Conservation (phyloP, 2,329 filamentous ascomycete species). For the Neurospora crassa region DNA sequence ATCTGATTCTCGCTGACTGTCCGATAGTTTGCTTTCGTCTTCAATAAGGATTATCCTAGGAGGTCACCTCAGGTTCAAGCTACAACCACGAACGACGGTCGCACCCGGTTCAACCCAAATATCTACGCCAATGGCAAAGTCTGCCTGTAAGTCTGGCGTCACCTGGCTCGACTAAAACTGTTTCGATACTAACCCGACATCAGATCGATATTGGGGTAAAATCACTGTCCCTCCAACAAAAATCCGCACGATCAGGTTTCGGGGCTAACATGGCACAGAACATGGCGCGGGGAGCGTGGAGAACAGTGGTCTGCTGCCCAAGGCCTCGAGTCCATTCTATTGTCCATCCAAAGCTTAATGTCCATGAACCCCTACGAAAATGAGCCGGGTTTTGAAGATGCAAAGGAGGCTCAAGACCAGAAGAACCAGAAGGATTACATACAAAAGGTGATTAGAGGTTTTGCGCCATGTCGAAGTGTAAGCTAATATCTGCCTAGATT, state of each 20-base stretch:
- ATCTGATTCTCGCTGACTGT: slow-evolving; percentile 19
- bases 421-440: slow-evolving; percentile 66
- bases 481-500: slow-evolving; percentile 48
- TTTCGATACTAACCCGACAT: slow-evolving; percentile 11
- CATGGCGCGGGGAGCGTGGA: slow-evolving; percentile 82
- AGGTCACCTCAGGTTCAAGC: slow-evolving; percentile 54
- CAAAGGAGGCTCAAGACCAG: slow-evolving; percentile 58
- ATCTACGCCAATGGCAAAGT: slow-evolving; percentile 90
- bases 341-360: slow-evolving; percentile 96
- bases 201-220: slow-evolving; percentile 78
- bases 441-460: slow-evolving; percentile 53
- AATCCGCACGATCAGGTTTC: slow-evolving; percentile 1
- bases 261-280: slow-evolving; percentile 44
- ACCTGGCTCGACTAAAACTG: not conserved
- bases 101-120: slow-evolving; percentile 91
- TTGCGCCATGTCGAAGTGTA: not conserved
- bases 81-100: slow-evolving; percentile 79
- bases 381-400: slow-evolving; percentile 84
- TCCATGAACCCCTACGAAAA: slow-evolving; percentile 91
- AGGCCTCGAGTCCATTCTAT: slow-evolving; percentile 83
- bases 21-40: slow-evolving; percentile 62
- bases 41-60: slow-evolving; percentile 75
- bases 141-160: slow-evolving; percentile 60
- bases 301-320: slow-evolving; percentile 97
- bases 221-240: slow-evolving; percentile 8